Base-by-base conservation (phyloP, 306 rosid species). In the Begonia fuchsioides region DNA sequence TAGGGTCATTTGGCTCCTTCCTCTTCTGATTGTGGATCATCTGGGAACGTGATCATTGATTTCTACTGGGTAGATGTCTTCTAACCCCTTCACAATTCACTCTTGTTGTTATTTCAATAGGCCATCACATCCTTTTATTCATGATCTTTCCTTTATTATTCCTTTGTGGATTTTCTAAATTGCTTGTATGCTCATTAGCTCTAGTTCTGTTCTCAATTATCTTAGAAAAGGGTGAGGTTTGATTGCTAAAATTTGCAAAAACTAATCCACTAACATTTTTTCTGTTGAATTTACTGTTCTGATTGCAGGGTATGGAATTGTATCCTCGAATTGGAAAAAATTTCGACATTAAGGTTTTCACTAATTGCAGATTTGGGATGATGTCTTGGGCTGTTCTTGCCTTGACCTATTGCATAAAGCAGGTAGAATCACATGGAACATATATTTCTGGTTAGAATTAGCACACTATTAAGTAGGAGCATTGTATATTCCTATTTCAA, bases 351-450 rank as follows among this genome's bases (percentile, higher is more conserved):
- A 85, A 90, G 76, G 94, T 81, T 63, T 90, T 90, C 74, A 90
- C 98, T 40, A 90, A 90, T 78, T 76, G 94, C 80, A 76, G 98
- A 79, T 90, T 90, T 73, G 98, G 98, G 69, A 90, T 90, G 98
- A 90, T 90, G 98, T 85, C 95, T 11, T 90, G 98, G 97, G 95
- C 95, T 13, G 98, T 90, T 71, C 95, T 90, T 73, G 87, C 98
- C 39, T 48, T 90, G 58, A 90, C 98, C 53, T 90, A 85, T 68
- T 81, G 94, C 84, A 90, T 90, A 72, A 90, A 90, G 81, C 98
- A 90, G 95, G 95, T 85, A 66, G 56, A 7, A 26, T 26, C 8
- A 26, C 35, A 26, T 26, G 0, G 35, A 26, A 8, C 35, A 26
- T 26, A 26, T 26, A 26, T 26, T 26, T 26, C 35, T 26, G 5